These are phyloP conservation scores for Rhizopogon rudus DNA, from an alignment of 768 basidiomycete genomes.

Conservation along the genomic window DNA sequence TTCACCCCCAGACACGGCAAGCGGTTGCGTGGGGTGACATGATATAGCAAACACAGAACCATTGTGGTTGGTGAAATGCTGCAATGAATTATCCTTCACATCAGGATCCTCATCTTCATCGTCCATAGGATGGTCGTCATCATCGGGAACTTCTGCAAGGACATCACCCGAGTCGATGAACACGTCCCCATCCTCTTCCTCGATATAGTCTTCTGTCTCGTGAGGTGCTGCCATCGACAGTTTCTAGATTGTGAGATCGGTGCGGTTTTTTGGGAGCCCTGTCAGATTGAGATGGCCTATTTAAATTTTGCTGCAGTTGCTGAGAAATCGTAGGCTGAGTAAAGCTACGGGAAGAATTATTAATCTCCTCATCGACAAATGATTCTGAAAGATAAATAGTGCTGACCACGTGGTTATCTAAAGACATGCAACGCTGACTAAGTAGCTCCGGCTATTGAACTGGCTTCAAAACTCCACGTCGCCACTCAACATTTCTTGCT, in stretches of 20 bases:
- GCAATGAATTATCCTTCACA: constrained; percentile 60
- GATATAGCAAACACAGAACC: constrained; percentile 83
- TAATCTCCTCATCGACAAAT: not conserved
- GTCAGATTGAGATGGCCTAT: not conserved
- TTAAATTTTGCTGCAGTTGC: constrained; percentile 1
- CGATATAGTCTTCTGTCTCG: constrained; percentile 33
- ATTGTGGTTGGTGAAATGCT: constrained; percentile 62
- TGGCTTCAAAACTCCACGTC: constrained; percentile 24
- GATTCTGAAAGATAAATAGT: not conserved
- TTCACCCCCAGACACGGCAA: constrained; percentile 91
- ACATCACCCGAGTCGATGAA: constrained; percentile 68
- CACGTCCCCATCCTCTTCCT: constrained; percentile 46
- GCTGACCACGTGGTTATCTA: constrained; percentile 6
- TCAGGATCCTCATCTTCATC: constrained; percentile 49
- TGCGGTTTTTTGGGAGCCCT: not conserved
- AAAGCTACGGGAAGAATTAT: not conserved
- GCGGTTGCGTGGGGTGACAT: constrained; percentile 72
- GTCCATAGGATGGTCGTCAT: constrained; percentile 69
- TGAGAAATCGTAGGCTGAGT: constrained; percentile 24
- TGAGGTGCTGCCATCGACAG: constrained; percentile 20
- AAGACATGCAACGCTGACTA: constrained; percentile 3
- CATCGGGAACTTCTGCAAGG: constrained; percentile 56
- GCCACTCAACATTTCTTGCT: constrained; percentile 10
- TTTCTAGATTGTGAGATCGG: not conserved
- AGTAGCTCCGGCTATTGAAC: not conserved